Base-by-base conservation (phyloP, 208 protist genomes). In the Trypanosoma rangeli region DNA sequence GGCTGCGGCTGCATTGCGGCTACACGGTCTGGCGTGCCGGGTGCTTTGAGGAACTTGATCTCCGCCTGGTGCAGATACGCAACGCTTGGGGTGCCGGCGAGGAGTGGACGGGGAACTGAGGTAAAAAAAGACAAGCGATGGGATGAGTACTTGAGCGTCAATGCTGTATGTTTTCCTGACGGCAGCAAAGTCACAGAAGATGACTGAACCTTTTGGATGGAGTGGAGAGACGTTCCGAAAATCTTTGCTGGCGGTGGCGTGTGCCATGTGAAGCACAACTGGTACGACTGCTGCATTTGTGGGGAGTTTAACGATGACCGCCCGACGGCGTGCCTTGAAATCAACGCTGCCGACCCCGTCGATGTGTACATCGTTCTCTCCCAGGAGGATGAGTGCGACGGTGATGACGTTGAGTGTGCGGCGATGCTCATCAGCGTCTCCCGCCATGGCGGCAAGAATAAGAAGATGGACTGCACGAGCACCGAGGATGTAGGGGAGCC, bases 171-270 rank as follows among this genome's bases (percentile, higher is more conserved):
- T 73, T 90, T 83, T 64, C 52, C 57, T 61, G 69, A 84, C 64
- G 73, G 74, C 49, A 76, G 64, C n/a, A 65, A 37, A 37, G 33
- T 37, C 20, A n/a, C 44, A 4, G 77, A 85, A 39, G 18, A 12
- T 5, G 87, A 95, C 58, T 62, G 79, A 69, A 84, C 84, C 68
- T 93, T 95, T 77, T 95, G 90, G 87, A 84, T 95, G 75, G 84
- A 86, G 66, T 94, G 87, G 87, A 73, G 59, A 28, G 87, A 93
- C 65, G 84, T 74, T 26, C 64, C 89, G 22, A 73, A 73, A 50
- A 63, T 72, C 26, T 95, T 95, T 79, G 56, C 54, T 42, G 81
- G 81, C 37, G 86, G 85, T 42, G 83, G 85, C 59, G 87, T 87
- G 53, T 95, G 90, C 76, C 83, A 90, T 62, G 57, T 90, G 48